Conservation (phyloP, 352 stramenopile genomes). For the Pythium oligandrum region DNA sequence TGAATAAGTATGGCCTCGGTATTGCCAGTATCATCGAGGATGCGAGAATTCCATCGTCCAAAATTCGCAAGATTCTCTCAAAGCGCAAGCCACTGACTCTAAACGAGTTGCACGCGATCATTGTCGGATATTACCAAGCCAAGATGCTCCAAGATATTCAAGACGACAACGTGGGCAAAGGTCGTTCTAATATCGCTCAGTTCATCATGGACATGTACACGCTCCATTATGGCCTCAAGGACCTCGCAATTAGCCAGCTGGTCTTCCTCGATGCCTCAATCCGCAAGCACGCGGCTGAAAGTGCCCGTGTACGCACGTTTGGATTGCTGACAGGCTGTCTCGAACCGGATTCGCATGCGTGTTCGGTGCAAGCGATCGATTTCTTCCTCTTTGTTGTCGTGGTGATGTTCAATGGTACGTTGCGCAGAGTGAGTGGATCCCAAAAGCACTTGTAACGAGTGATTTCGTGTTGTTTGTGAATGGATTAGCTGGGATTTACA, state of each 20-base stretch:
- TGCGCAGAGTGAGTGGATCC: background rate
- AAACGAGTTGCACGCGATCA: slow-evolving; percentile 68
- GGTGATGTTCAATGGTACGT: slow-evolving; percentile 72
- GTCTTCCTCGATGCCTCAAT: slow-evolving; percentile 75
- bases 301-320: slow-evolving; percentile 59
- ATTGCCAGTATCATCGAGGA: slow-evolving; percentile 78
- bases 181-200: slow-evolving; percentile 52
- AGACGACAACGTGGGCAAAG: slow-evolving; percentile 55
- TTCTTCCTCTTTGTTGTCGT: slow-evolving; percentile 76
- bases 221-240: slow-evolving; percentile 74
- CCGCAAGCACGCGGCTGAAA: slow-evolving; percentile 65
- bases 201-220: slow-evolving; percentile 85
- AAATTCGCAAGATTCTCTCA: slow-evolving; percentile 67
- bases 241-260: slow-evolving; percentile 73
- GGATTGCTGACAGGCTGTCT: slow-evolving; percentile 64
- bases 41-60: slow-evolving; percentile 61
- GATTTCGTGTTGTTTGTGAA: slow-evolving; percentile 6
- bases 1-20: slow-evolving; percentile 62
- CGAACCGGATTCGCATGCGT: slow-evolving; percentile 71
- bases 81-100: slow-evolving; percentile 73
- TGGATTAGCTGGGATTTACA: slow-evolving; percentile 51
- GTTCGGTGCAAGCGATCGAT: slow-evolving; percentile 65
- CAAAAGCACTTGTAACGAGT: too few species aligned
- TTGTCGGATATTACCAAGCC: slow-evolving; percentile 72
- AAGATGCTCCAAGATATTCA: slow-evolving; percentile 80